Evolutionary conservation across 345 rosid genomes (phyloP).

Genomic region (Euphorbia tirucalli): DNA sequence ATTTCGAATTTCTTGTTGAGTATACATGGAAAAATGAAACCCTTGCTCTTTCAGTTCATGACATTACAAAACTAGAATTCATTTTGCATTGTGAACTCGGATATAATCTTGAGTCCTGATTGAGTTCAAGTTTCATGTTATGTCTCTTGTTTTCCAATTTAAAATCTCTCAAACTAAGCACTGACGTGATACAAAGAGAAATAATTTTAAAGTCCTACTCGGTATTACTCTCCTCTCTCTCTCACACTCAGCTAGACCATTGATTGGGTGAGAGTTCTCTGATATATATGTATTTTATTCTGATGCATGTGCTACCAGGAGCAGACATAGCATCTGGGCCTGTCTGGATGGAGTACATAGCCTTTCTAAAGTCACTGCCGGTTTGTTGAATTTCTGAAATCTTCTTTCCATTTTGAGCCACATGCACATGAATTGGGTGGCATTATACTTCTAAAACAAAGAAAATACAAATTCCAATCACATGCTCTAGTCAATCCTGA

Average conservation of each 20-base stretch:
- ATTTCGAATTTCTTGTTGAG: background rate
- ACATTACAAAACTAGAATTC: background rate
- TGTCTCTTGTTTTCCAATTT: background rate
- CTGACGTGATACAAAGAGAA: background rate
- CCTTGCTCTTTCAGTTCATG: background rate
- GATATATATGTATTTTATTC: constrained; percentile 12
- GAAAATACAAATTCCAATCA: no score
- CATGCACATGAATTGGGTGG: constrained; percentile 1
- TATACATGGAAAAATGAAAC: background rate
- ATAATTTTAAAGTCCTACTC: background rate
- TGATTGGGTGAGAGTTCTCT: background rate
- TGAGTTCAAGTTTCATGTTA: background rate
- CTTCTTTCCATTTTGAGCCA: constrained; percentile 1
- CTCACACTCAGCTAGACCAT: background rate
- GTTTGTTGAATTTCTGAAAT: constrained; percentile 45
- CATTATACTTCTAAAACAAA: background rate
- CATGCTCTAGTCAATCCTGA: no score
- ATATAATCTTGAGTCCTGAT: background rate
- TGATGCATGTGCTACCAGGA: constrained; percentile 53
- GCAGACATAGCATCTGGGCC: constrained; percentile 90
- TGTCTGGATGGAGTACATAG: constrained; percentile 84
- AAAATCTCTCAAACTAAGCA: background rate
- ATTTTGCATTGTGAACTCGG: background rate
- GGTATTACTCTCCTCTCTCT: background rate
- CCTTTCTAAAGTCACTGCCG: constrained; percentile 77